These are phyloP conservation scores for Xanthoceras sorbifolium DNA, from an alignment of 345 rosid genomes.

Conservation along the genomic window DNA sequence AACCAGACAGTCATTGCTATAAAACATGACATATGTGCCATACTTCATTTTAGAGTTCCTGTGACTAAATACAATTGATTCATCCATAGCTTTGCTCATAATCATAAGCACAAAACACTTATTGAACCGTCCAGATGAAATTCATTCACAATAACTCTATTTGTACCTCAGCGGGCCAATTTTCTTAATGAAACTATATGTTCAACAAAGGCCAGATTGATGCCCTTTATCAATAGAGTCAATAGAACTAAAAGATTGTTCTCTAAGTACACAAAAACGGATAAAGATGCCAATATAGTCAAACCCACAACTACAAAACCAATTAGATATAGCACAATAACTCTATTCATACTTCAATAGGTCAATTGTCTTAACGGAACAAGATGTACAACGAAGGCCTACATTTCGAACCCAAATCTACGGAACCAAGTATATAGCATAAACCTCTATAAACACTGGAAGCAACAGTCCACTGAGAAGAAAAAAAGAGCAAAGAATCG, in stretches of 20 bases:
- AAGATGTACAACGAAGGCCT: not conserved
- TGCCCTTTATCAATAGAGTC: not conserved
- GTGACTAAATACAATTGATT: not conserved
- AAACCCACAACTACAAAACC: not conserved
- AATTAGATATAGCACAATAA: not conserved
- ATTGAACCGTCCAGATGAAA: not conserved
- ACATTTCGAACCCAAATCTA: not conserved
- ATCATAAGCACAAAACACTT: not conserved
- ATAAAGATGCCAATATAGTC: not conserved
- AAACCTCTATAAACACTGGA: not conserved
- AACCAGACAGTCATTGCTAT: not conserved
- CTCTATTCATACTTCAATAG: not conserved
- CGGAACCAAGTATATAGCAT: not conserved
- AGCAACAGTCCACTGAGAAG: not conserved
- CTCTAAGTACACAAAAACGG: not conserved
- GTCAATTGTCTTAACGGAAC: not conserved
- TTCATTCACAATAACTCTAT: not conserved
- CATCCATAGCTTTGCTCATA: not conserved
- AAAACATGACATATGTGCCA: no score
- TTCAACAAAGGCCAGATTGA: not conserved
- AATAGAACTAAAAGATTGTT: not conserved
- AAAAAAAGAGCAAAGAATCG: not conserved
- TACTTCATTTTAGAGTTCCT: no score
- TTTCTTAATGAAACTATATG: not conserved
- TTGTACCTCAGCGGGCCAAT: not conserved